Conservation (phyloP, 208 protist genomes). For the Tetramitus jugosus region DNA sequence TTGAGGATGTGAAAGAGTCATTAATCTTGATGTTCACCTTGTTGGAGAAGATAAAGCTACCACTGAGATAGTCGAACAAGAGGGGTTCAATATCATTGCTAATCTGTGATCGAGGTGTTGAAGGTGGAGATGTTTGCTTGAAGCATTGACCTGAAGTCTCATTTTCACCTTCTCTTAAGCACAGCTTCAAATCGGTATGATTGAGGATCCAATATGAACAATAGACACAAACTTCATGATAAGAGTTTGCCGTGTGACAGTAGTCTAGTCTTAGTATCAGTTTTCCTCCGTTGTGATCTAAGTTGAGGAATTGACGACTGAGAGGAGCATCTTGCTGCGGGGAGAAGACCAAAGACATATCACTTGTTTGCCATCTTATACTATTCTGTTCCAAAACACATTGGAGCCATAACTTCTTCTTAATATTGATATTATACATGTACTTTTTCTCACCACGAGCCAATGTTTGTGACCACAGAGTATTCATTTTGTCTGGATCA, state of each 20-base stretch:
- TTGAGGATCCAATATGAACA: conserved; percentile 12
- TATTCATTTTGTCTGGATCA: neutral
- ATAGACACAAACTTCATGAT: neutral
- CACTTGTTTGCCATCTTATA: neutral
- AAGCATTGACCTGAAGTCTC: neutral
- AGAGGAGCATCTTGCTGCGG: neutral
- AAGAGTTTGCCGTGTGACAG: neutral
- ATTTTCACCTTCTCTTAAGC: neutral
- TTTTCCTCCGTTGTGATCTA: neutral
- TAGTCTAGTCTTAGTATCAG: neutral
- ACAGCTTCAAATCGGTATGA: neutral
- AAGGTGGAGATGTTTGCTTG: neutral
- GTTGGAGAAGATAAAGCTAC: neutral
- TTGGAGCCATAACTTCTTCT: conserved; percentile 4
- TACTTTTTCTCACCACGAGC: neutral
- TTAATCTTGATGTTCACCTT: neutral
- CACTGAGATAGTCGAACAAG: neutral
- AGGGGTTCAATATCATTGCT: no score
- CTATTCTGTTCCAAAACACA: neutral
- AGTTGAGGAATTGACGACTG: neutral
- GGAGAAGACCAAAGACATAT: neutral
- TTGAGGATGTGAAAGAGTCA: neutral
- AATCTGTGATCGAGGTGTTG: no score
- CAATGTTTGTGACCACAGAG: neutral
- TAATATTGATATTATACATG: neutral